phyloP scores from a whole-genome alignment of 139 green algal genomes.

The Chlamydomonas sp. region DNA sequence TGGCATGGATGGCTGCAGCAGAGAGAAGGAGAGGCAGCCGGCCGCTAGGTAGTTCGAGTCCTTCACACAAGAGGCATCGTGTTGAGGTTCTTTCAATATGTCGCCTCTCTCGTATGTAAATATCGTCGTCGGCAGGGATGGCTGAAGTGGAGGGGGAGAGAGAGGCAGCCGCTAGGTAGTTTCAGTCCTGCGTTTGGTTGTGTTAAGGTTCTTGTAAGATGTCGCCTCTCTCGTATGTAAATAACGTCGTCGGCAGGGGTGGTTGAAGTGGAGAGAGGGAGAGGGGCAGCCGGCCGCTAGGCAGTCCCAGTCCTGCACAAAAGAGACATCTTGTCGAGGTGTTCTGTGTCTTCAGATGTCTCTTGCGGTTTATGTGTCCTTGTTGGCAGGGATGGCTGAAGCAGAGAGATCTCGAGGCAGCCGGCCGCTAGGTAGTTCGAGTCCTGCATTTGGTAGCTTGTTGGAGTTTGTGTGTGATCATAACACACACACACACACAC shows the following conservation, averaged over 20 bases:
- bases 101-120: not conserved
- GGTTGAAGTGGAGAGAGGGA: too few relatives aligned
- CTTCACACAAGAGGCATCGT: not conserved
- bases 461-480: not conserved
- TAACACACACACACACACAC: too few relatives aligned
- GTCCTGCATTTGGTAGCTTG: slow-evolving; percentile 30
- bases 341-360: too few relatives aligned
- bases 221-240: too few relatives aligned
- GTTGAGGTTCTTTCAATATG: not conserved
- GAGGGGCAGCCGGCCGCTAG: not conserved
- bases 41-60: slow-evolving; percentile 82
- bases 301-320: not conserved
- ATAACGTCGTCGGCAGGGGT: too few relatives aligned
- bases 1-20: slow-evolving; percentile 22
- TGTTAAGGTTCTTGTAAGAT: too few relatives aligned
- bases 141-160: too few relatives aligned
- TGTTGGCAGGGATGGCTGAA: not conserved
- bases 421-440: slow-evolving; percentile 75
- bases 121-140: not conserved
- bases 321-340: slow-evolving; percentile 1
- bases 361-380: too few relatives aligned
- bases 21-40: slow-evolving; percentile 72
- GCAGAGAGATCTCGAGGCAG: slow-evolving; percentile 79
- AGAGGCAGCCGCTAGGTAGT: too few relatives aligned
- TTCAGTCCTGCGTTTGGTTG: too few relatives aligned